phyloP scores from a whole-genome alignment of 495 filamentous ascomycete genomes.

The Penicillium flavigenum region DNA sequence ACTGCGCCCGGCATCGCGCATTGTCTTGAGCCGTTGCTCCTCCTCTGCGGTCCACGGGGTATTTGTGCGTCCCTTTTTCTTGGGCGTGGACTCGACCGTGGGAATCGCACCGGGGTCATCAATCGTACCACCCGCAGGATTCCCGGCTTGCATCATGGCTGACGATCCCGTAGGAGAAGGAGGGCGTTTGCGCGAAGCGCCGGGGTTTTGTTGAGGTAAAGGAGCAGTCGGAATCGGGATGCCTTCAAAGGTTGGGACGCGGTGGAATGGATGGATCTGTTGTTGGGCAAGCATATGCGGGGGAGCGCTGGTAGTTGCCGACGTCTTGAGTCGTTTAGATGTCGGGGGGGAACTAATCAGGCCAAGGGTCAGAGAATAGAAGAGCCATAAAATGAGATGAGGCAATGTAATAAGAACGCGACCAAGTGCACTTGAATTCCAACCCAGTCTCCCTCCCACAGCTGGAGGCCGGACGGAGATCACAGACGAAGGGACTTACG shows the following conservation, averaged over 20 bases:
- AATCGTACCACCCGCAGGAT: constrained; percentile 27
- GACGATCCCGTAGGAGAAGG: constrained; percentile 40
- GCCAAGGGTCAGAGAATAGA: constrained; percentile 8
- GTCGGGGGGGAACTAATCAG: constrained; percentile 41
- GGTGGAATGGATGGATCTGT: constrained; percentile 45
- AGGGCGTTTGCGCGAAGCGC: constrained; percentile 46
- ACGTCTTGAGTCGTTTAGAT: constrained; percentile 47
- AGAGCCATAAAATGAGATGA: constrained; percentile 3
- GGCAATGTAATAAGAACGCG: constrained; percentile 15
- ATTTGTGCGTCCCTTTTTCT: constrained; percentile 93
- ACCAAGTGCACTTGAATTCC: constrained; percentile 16
- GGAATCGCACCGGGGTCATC: constrained; percentile 36
- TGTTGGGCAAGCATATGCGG: constrained; percentile 44
- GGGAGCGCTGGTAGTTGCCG: constrained; percentile 39
- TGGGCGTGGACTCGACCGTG: constrained; percentile 53
- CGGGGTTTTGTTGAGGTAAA: constrained; percentile 32
- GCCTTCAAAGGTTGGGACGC: constrained; percentile 41
- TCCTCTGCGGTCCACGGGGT: constrained; percentile 97
- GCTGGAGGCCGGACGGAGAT: constrained; percentile 28
- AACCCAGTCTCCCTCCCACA: constrained; percentile 27
- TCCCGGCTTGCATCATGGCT: constrained; percentile 35
- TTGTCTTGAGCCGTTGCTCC: constrained; percentile 84
- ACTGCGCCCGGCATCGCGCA: constrained; percentile 89
- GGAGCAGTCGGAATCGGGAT: constrained; percentile 43
- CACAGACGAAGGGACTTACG: constrained; percentile 49